Evolutionary conservation across 1,284 basidiomycete genomes (phyloP).

Genomic region (Malassezia equina): DNA sequence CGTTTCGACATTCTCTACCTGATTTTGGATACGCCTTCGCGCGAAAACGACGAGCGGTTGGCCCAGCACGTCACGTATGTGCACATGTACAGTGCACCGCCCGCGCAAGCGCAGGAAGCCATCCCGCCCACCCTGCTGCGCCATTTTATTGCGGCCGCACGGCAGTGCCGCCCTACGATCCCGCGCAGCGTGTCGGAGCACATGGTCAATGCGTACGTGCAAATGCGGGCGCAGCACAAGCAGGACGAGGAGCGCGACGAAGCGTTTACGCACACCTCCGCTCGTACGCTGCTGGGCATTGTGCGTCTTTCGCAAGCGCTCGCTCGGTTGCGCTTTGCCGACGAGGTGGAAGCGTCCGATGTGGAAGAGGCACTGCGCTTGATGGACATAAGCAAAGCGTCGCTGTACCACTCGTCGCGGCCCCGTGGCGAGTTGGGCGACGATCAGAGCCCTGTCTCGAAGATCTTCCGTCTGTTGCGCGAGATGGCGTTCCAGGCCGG

Average conservation of each 20-base stretch:
- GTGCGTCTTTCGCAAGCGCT: slow-evolving; percentile 89
- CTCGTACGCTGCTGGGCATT: slow-evolving; percentile 85
- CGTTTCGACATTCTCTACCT: slow-evolving; percentile 95
- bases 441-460: slow-evolving; percentile 30
- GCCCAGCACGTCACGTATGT: slow-evolving; percentile 96
- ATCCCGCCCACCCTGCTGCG: slow-evolving; percentile 80
- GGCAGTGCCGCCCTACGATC: slow-evolving; percentile 75
- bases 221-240: slow-evolving; percentile 80
- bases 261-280: slow-evolving; percentile 88
- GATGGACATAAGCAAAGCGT: slow-evolving; percentile 92
- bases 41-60: slow-evolving; percentile 88
- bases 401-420: slow-evolving; percentile 51
- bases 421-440: slow-evolving; percentile 11
- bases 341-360: slow-evolving; percentile 69
- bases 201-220: slow-evolving; percentile 88
- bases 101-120: slow-evolving; percentile 59
- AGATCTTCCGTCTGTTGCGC: slow-evolving; percentile 44
- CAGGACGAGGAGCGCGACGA: slow-evolving; percentile 81
- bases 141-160: slow-evolving; percentile 91
- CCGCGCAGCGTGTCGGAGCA: slow-evolving; percentile 78
- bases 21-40: slow-evolving; percentile 85
- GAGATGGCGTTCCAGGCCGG: slow-evolving; percentile 27
- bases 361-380: slow-evolving; percentile 93
- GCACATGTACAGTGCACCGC: slow-evolving; percentile 89
- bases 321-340: slow-evolving; percentile 75